Percentiles rank a stretch among this genome's conserved stretches.
Evolutionary conservation across 2,329 filamentous ascomycete genomes (phyloP).

Genomic region (Colletotrichum destructivum): DNA sequence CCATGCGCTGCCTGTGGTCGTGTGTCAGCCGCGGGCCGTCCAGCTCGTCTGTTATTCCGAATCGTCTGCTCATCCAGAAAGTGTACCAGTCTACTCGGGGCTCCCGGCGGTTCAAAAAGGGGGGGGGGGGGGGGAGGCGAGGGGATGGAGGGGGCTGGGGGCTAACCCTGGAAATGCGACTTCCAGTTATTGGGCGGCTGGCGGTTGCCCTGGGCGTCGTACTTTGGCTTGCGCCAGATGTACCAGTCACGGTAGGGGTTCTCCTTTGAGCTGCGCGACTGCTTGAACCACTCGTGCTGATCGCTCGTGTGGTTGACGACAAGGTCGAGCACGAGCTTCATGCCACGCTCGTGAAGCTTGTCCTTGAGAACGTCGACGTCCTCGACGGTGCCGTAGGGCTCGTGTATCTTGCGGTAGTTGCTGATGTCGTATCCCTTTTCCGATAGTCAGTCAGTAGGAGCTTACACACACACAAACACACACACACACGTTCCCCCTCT

Average conservation of each 20-base stretch:
- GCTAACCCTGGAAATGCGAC: slow-evolving; percentile 56
- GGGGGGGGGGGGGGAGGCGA: too few species aligned
- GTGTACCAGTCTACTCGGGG: too few species aligned
- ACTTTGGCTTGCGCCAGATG: slow-evolving; percentile 74
- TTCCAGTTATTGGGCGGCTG: slow-evolving; percentile 74
- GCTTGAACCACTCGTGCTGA: slow-evolving; percentile 72
- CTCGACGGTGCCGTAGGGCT: slow-evolving; percentile 76
- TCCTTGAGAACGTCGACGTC: slow-evolving; percentile 77
- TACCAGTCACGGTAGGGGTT: slow-evolving; percentile 74
- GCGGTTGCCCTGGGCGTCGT: slow-evolving; percentile 69
- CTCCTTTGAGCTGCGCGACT: slow-evolving; percentile 67
- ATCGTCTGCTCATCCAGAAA: too few species aligned
- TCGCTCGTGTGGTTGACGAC: slow-evolving; percentile 80
- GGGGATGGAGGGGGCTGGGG: background rate
- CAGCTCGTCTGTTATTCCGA: background rate
- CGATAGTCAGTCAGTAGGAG: background rate
- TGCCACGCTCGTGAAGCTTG: slow-evolving; percentile 72
- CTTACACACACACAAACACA: too few species aligned
- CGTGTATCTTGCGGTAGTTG: slow-evolving; percentile 77
- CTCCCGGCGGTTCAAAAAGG: too few species aligned
- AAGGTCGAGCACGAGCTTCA: slow-evolving; percentile 80
- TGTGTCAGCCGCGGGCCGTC: too few species aligned
- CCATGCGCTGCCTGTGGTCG: slow-evolving; percentile 59
- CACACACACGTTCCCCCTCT: background rate
- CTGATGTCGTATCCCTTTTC: slow-evolving; percentile 76